Evolutionary conservation across 2,329 filamentous ascomycete species (phyloP), one percentile per base, ranked within the genome.

Genomic region (Aspergillus jensenii): DNA sequence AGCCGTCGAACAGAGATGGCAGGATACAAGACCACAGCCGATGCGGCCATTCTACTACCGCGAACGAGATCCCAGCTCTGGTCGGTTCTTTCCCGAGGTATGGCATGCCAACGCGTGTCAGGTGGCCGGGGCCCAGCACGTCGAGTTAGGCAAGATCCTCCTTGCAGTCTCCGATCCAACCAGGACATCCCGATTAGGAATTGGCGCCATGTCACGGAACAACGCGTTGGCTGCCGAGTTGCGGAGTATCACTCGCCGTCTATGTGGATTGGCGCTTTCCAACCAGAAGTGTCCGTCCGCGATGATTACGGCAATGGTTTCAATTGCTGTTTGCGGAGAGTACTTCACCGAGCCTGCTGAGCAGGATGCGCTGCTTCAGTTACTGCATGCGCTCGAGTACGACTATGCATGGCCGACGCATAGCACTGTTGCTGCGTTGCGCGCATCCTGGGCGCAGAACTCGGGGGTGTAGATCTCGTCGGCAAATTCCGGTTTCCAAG

Each of bases 71-170:
- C 67, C 64, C 3, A 67, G 63, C 5, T 67, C 63, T 0, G 69
- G 71, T 0, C 70, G 76, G n/a, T 74, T 78, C 1, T 87, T 87
- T 61, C 84, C 85, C 0, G 78, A 83, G 45, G 77, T 86, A 3
- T 83, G 81, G 73, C 82, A 84, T 65, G 74, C 82, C 17, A 81
- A 79, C 43, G 81, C 81, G 56, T 83, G 81, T 60, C 80, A 85
- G 64, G 83, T 84, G 2, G 82, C 84, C 9, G 85, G 84, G 0
- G 76, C 84, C 19, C 84, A 86, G 57, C 84, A 88, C 67, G 81
- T 84, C 64, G 80, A 85, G 56, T 74, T 87, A 4, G 82, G 83
- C 0, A 76, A 79, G 45, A 79, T 87, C 6, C 79, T 87, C 25
- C 75, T 88, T 1, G 75, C 79, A 25, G 81, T 81, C 25, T 84